Conservation (phyloP, 2,329 filamentous ascomycete genomes). For the Ascochyta clinopodiicola region DNA sequence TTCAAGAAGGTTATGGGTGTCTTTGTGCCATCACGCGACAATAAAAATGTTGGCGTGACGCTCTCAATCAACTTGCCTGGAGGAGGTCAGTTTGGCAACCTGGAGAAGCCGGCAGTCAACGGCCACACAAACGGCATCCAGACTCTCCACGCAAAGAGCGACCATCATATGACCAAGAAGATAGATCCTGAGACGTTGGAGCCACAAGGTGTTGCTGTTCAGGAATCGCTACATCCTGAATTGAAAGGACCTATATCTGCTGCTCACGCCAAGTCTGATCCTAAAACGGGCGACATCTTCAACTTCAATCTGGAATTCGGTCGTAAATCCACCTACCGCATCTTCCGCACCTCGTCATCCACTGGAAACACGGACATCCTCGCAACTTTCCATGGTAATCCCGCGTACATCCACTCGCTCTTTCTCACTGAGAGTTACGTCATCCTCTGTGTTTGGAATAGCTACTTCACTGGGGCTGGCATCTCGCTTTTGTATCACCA, state of each 20-base stretch:
- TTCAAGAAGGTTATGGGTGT: conserved; percentile 74
- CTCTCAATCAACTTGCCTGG: conserved; percentile 71
- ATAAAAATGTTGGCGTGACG: conserved; percentile 69
- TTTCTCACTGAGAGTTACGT: conserved; percentile 75
- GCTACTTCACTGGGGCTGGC: conserved; percentile 65
- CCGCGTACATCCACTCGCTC: conserved; percentile 84
- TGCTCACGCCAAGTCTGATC: conserved; percentile 76
- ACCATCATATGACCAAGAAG: conserved; percentile 63
- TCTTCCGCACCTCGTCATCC: conserved; percentile 69
- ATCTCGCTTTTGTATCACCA: conserved; percentile 67
- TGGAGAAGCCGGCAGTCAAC: conserved; percentile 23
- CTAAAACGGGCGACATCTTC: conserved; percentile 74
- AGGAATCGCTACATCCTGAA: conserved; percentile 68
- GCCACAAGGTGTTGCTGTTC: conserved; percentile 68
- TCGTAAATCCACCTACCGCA: conserved; percentile 64
- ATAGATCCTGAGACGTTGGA: conserved; percentile 76
- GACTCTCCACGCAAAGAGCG: conserved; percentile 66
- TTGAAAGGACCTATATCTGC: conserved; percentile 72
- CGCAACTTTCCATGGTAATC: conserved; percentile 64
- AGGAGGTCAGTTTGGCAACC: conserved; percentile 10
- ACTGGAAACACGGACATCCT: conserved; percentile 74
- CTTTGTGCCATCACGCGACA: conserved; percentile 53
- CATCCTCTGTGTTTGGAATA: conserved; percentile 74
- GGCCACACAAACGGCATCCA: conserved; percentile 50
- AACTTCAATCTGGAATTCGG: conserved; percentile 81